Base-by-base conservation (phyloP, 345 rosid genomes). In the Psidium guajava region DNA sequence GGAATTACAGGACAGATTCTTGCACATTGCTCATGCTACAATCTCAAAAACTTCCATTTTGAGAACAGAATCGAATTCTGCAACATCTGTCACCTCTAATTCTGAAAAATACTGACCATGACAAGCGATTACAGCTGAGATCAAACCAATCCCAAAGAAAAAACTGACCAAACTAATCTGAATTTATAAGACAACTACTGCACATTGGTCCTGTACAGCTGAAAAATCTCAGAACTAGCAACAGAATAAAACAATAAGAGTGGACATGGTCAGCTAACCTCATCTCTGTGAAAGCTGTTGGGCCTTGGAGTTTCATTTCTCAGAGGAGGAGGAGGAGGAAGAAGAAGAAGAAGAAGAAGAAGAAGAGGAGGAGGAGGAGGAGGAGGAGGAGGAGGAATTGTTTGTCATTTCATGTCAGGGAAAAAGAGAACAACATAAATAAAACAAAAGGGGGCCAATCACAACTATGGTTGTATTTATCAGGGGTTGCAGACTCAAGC, bases 281-380 rank as follows among this genome's bases (percentile, higher is more conserved):
- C 80, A 69, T 69, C 47, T 32, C 80, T 32, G 47, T 36, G 80
- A 69, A 69, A 69, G 25, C 80, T 69, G 47, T 64, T 32, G 75
- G 47, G 25, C 80, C 80, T 32, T 18, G 47, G 47, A 69, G 80
- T 36, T 69, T 36, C 80, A 36, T 69, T 69, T 69, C 47, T 36
- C 47, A 6, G 47, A 42, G 6, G 28, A n/a, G 5, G n/a, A 8
- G 24, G 5, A 14, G 13, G 40, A 27, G 6, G 73, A 14, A 0
- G 40, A 57, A 24, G 61, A 24, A 3, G 28, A 11, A 11, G n/a
- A 3, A 56, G 5, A 6, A 27, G 40, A 27, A 14, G 73, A 14
- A 0, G 40, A 57, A 24, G 61, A 24, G 1, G 6, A 5, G 0
- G 2, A 27, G 0, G 40, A 28, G 0, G 40, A 28, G 9, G 44